Conservation (phyloP, 768 basidiomycete genomes). For the Phanerodontia chrysosporium region DNA sequence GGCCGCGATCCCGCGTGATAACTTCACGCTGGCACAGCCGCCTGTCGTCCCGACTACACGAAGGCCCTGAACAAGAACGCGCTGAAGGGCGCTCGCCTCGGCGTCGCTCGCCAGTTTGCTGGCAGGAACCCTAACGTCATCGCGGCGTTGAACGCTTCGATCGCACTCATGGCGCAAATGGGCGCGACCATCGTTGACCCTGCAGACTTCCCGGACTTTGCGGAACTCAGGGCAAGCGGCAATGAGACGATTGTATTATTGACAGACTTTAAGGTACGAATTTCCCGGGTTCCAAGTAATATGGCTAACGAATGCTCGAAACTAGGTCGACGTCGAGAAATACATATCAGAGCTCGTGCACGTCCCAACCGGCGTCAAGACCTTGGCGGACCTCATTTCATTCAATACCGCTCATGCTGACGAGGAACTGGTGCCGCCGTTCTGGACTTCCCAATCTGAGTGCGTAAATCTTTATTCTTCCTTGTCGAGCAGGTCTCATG, state of each 20-base stretch:
- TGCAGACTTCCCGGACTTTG: conserved; percentile 53
- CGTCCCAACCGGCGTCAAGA: conserved; percentile 54
- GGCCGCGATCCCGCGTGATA: conserved; percentile 40
- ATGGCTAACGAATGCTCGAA: neutral
- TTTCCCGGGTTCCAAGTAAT: neutral
- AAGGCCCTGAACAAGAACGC: conserved; percentile 46
- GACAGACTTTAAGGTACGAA: conserved; percentile 54
- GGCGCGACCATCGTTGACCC: conserved; percentile 57
- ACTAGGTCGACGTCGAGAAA: conserved; percentile 47
- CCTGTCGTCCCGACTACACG: conserved; percentile 45
- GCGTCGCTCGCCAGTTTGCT: conserved; percentile 38
- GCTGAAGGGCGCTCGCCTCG: conserved; percentile 41
- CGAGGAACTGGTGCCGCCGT: conserved; percentile 39
- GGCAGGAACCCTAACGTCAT: conserved; percentile 21
- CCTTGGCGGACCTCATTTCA: conserved; percentile 51
- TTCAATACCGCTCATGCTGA: conserved; percentile 51
- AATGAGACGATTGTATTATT: conserved; percentile 54
- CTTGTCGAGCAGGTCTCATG: no score
- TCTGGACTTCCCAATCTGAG: conserved; percentile 33
- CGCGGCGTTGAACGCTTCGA: conserved; percentile 35
- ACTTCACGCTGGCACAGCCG: conserved; percentile 42
- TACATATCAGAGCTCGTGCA: conserved; percentile 44
- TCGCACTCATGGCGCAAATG: conserved; percentile 31
- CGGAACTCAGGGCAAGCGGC: conserved; percentile 37
- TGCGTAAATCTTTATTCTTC: no score